phyloP scores from a whole-genome alignment of 2,329 filamentous ascomycete genomes.

The Sporothrix variecibatus region DNA sequence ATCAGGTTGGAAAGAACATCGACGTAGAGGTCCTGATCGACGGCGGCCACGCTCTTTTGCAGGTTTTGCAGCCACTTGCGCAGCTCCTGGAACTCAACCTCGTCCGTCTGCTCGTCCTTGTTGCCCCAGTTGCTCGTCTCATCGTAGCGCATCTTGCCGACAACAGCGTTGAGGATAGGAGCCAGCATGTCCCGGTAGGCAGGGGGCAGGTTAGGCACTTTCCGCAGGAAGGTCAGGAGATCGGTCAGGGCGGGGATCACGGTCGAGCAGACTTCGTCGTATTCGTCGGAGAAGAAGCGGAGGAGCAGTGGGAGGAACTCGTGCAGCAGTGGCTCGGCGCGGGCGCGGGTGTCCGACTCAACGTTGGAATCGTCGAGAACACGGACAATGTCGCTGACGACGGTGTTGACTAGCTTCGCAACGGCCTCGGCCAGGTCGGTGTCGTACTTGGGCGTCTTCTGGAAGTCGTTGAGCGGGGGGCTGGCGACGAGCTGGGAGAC shows the following conservation, averaged over 20 bases:
- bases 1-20: conserved; percentile 85
- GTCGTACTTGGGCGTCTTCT: conserved; percentile 84
- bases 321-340: conserved; percentile 79
- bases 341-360: conserved; percentile 65
- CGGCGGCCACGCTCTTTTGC: conserved; percentile 87
- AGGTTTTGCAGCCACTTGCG: conserved; percentile 86
- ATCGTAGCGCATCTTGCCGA: conserved; percentile 96
- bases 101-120: conserved; percentile 92
- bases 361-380: conserved; percentile 71
- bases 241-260: conserved; percentile 94
- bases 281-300: conserved; percentile 96
- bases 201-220: conserved; percentile 69
- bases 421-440: conserved; percentile 94
- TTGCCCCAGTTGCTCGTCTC: conserved; percentile 92
- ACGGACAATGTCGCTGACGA: conserved; percentile 81
- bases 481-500: conserved; percentile 83
- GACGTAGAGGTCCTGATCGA: conserved; percentile 86
- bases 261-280: conserved; percentile 95
- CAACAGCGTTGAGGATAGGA: conserved; percentile 86
- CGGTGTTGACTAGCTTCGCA: conserved; percentile 91
- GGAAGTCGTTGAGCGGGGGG: conserved; percentile 74
- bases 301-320: conserved; percentile 84
- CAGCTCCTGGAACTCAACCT: conserved; percentile 95
- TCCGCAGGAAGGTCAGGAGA: conserved; percentile 85
- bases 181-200: conserved; percentile 81